Conservation (phyloP, 192 early-diverging fungal genomes). For the Linnemannia exigua region DNA sequence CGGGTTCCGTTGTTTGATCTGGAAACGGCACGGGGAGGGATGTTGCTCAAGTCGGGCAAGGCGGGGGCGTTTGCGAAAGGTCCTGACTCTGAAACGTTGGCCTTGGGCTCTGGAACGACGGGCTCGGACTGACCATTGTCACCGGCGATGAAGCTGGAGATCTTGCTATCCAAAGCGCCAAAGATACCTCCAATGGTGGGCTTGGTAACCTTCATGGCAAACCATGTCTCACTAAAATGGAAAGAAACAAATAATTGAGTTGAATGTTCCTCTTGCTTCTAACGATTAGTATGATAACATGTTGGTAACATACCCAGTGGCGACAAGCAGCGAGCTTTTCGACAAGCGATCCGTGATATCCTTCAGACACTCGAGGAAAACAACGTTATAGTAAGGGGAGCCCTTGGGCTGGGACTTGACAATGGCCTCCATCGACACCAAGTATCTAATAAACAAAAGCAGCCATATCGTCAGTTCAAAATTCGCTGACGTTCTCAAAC, state of each 20-base stretch:
- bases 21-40: slow-evolving; percentile 33
- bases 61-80: slow-evolving; percentile 52
- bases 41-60: slow-evolving; percentile 39
- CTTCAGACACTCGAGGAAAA: slow-evolving; percentile 79
- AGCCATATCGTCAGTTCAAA: not conserved
- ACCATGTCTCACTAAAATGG: slow-evolving; percentile 35
- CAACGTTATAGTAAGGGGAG: slow-evolving; percentile 84
- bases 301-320: slow-evolving; percentile 31
- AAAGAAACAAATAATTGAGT: not conserved
- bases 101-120: slow-evolving; percentile 46
- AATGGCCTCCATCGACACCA: slow-evolving; percentile 79
- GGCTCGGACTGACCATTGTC: slow-evolving; percentile 60
- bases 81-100: slow-evolving; percentile 23
- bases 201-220: slow-evolving; percentile 67
- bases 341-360: slow-evolving; percentile 78
- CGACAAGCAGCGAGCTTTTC: slow-evolving; percentile 51
- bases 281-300: not conserved
- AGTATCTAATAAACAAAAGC: slow-evolving; percentile 67
- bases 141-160: slow-evolving; percentile 73
- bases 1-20: slow-evolving; percentile 30
- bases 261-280: not conserved
- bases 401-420: slow-evolving; percentile 80
- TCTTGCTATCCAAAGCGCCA: slow-evolving; percentile 69
- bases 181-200: slow-evolving; percentile 69
- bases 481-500: not conserved